phyloP scores from a whole-genome alignment of 441 rosid genomes.

The Biscutella auriculata region DNA sequence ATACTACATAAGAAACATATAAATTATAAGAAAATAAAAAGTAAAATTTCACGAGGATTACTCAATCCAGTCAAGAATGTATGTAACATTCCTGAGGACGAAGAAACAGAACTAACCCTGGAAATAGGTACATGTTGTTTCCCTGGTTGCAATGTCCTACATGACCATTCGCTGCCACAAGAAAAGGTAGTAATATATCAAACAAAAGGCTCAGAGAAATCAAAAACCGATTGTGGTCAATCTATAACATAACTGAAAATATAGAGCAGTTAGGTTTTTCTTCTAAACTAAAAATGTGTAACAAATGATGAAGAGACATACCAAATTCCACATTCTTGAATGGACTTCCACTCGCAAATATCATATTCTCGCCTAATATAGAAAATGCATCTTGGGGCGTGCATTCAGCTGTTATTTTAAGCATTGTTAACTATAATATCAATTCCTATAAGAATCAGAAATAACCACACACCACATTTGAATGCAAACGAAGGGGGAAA shows the following conservation, averaged over 20 bases:
- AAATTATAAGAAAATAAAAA: not conserved
- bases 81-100: not conserved
- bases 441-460: not conserved
- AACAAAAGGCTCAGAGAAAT: not conserved
- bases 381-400: constrained; percentile 93
- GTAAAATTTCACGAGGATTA: not conserved
- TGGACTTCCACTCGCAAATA: constrained; percentile 98
- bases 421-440: not conserved
- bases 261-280: not conserved
- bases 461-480: not conserved
- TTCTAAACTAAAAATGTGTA: too few species aligned
- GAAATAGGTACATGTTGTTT: constrained; percentile 98
- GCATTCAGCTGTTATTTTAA: constrained; percentile 67
- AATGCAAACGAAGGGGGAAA: not conserved
- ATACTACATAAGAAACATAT: constrained; percentile 59
- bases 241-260: constrained; percentile 1
- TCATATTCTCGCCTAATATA: constrained; percentile 76
- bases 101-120: constrained; percentile 58
- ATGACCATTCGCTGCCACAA: constrained; percentile 57
- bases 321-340: constrained; percentile 83
- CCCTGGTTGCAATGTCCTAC: constrained; percentile 97
- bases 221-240: not conserved
- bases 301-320: too few species aligned
- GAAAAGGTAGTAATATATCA: constrained; percentile 6
- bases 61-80: not conserved